A percentile compares a stretch with the other conserved stretches of the same genome.
Evolutionary conservation across 208 protist genomes (phyloP).

Genomic region (Leishmania arabica): DNA sequence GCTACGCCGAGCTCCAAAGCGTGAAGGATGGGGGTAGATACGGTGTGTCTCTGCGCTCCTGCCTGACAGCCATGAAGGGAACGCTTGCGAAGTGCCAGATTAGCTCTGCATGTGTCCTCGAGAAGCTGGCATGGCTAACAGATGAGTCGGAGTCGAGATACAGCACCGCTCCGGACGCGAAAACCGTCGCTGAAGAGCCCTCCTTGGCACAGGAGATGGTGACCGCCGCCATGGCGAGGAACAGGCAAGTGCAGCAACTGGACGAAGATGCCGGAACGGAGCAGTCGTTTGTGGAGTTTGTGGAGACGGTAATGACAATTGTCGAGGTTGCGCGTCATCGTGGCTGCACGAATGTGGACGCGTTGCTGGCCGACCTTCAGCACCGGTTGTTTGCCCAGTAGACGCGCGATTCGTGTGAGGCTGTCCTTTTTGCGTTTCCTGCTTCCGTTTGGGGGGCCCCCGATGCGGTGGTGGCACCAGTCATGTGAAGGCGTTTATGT

Average conservation of each 20-base stretch:
- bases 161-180: no score
- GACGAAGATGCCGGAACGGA: constrained; percentile 36
- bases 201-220: constrained; percentile 24
- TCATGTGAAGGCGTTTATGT: not conserved
- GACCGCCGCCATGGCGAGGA: constrained; percentile 14
- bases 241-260: constrained; percentile 9
- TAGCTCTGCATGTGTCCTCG: constrained; percentile 13
- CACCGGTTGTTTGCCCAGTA: constrained; percentile 9
- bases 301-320: constrained; percentile 62
- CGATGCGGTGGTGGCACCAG: not conserved
- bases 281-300: constrained; percentile 80
- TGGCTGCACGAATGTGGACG: constrained; percentile 5
- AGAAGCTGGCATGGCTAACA: constrained; percentile 27
- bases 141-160: not conserved
- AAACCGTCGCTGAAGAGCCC: not conserved
- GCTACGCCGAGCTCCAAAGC: constrained; percentile 33
- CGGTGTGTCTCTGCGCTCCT: constrained; percentile 23
- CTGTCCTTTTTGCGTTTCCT: not conserved
- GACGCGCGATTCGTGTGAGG: not conserved
- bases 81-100: constrained; percentile 7
- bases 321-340: constrained; percentile 16
- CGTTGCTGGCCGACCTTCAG: constrained; percentile 19
- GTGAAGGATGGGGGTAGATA: constrained; percentile 16
- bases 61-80: constrained; percentile 13
- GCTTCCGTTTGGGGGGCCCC: not conserved